phyloP scores from a whole-genome alignment of 345 rosid genomes.

The Melaleuca quinquenervia region DNA sequence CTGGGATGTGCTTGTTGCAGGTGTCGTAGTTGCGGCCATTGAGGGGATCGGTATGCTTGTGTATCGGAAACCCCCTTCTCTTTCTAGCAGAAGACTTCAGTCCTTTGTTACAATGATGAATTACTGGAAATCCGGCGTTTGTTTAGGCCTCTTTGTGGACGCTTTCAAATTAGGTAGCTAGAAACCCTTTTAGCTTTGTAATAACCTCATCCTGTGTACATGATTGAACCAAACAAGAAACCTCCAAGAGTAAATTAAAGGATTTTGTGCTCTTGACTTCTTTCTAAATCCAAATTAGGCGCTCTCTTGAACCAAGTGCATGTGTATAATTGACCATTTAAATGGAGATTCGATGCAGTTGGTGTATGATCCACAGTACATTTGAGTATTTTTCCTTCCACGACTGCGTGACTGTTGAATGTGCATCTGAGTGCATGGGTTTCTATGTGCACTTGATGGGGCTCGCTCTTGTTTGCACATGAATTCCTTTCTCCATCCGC shows the following conservation, averaged over 20 bases:
- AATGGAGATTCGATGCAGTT: background rate
- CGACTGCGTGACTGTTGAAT: background rate
- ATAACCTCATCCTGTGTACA: background rate
- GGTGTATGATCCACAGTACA: background rate
- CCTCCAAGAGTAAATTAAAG: background rate
- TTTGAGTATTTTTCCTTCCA: background rate
- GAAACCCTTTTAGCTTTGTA: background rate
- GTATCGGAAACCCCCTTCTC: slow-evolving; percentile 52
- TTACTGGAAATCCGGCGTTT: slow-evolving; percentile 95
- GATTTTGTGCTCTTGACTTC: background rate
- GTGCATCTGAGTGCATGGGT: background rate
- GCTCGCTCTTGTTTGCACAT: background rate
- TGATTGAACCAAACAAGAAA: background rate
- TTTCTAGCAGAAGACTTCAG: slow-evolving; percentile 42
- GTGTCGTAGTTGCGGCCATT: slow-evolving; percentile 86
- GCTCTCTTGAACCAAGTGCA: background rate
- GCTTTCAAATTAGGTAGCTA: slow-evolving; percentile 93
- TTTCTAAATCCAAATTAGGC: background rate
- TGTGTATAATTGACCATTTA: background rate
- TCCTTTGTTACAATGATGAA: slow-evolving; percentile 74
- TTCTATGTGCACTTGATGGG: background rate
- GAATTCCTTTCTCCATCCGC: background rate
- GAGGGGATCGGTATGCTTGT: slow-evolving; percentile 93
- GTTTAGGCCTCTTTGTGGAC: slow-evolving; percentile 96
- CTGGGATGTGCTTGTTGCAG: slow-evolving; percentile 95